Conservation (phyloP, 805 yeast species). For the Starmerella bombicola region DNA sequence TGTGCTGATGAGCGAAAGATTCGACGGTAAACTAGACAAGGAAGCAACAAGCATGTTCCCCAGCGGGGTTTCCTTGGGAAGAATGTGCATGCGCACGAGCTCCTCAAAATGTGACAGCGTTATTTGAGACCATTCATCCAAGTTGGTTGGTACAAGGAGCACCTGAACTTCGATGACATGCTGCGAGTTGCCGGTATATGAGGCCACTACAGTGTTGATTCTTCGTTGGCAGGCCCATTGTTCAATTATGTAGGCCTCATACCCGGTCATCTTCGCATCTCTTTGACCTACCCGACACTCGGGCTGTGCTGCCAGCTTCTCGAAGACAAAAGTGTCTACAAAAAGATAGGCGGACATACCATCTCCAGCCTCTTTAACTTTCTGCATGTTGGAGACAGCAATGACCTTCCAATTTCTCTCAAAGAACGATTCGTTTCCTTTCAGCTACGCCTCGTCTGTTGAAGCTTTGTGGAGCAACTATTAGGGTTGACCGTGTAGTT, state of each 20-base stretch:
- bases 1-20: constrained; percentile 57
- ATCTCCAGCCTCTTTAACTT: neutral
- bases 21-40: constrained; percentile 66
- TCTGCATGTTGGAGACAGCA: neutral
- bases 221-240: constrained; percentile 80
- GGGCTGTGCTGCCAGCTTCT: constrained; percentile 22
- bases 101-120: constrained; percentile 55
- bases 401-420: neutral
- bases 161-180: constrained; percentile 51
- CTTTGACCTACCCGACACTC: constrained; percentile 30
- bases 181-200: constrained; percentile 73
- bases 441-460: no score
- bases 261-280: constrained; percentile 48
- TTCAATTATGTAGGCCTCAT: constrained; percentile 83
- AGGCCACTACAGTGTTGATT: constrained; percentile 54
- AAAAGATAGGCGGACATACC: constrained; percentile 24
- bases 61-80: constrained; percentile 48
- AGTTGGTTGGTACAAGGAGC: constrained; percentile 39
- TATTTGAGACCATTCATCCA: constrained; percentile 37
- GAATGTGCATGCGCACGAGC: constrained; percentile 50
- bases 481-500: no score
- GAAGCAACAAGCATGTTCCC: constrained; percentile 70
- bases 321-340: constrained; percentile 25
- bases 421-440: no score
- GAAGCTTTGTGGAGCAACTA: no score